Evolutionary conservation across 164 flowering plant genomes (phyloP), one percentile per base, ranked within the genome.

Genomic region (Piper longum): DNA sequence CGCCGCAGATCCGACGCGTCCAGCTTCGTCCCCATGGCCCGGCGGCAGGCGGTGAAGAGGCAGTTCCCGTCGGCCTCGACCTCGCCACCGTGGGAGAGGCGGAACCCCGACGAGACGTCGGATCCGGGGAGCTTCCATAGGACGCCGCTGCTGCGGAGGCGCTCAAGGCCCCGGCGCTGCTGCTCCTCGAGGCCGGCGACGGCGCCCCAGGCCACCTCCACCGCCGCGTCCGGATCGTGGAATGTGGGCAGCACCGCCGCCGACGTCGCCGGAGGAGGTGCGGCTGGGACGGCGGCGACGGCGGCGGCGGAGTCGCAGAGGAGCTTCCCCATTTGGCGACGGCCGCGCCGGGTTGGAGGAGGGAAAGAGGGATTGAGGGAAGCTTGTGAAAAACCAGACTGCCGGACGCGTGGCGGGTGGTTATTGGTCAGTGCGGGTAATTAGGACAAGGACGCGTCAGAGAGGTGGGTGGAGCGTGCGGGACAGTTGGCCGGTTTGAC

Each of bases 61-160:
- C 98, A 92, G 78, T 92, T 92, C 52, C 98, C 98, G 71, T 92
- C 98, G 4, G 96, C 69, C 18, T 85, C 88, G 4, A 92, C 98
- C 45, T 89, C 96, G 1, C 98, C 98, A 43, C 96, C 98, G 76
- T 92, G 90, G 3, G 77, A 75, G 16, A 92, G 72, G 42, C 84
- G 73, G 78, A 92, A 89, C 8, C 85, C 77, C 26, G 76, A 66
- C 41, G 85, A 75, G 67, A 71, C 69, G 3, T 62, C 43, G 43
- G 67, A 68, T 36, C 70, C 76, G 7, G 87, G 83, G 9, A 75
- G 80, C 70, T 83, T 85, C 98, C 98, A 91, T 41, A 85, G 69
- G n/a, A 91, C 96, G 12, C 98, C 98, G 41, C 78, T 80, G 2
- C 80, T 43, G 16, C 80, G 73, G 7, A 91, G 78, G 56, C 71